These are phyloP conservation scores for Juglanconis oblonga DNA, from an alignment of 2,329 filamentous ascomycete genomes.

Conservation along the genomic window DNA sequence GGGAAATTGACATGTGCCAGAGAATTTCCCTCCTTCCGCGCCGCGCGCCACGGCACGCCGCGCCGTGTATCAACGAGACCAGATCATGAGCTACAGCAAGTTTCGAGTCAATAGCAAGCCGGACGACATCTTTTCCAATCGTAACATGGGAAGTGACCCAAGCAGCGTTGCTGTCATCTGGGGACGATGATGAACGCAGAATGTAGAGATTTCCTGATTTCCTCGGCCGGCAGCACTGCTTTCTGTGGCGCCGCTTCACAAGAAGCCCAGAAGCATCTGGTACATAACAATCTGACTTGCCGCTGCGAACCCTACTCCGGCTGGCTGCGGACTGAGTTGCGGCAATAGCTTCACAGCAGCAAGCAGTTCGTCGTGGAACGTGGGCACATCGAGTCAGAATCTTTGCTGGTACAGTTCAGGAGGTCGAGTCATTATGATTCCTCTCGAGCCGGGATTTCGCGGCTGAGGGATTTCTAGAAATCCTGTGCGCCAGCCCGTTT, in stretches of 20 bases:
- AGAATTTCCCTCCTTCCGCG: neutral
- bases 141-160: neutral
- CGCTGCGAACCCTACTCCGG: neutral
- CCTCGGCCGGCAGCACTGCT: neutral
- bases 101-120: neutral
- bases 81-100: neutral
- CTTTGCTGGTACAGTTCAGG: neutral
- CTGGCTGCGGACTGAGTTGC: neutral
- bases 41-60: neutral
- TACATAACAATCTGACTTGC: neutral
- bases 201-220: constrained; percentile 4
- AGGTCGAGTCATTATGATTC: neutral
- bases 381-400: neutral
- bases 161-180: constrained; percentile 1
- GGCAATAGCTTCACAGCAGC: neutral
- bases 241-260: constrained; percentile 7
- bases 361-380: constrained; percentile 2
- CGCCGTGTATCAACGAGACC: neutral
- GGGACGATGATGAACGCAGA: constrained; percentile 1
- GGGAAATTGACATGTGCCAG: constrained; percentile 3
- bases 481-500: too few relatives aligned
- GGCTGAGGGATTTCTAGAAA: too few relatives aligned
- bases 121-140: neutral
- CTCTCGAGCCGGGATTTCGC: too few relatives aligned
- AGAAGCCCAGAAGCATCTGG: constrained; percentile 8